Conservation (phyloP, 2,329 filamentous ascomycete species). For the Cordyceps cicadae region DNA sequence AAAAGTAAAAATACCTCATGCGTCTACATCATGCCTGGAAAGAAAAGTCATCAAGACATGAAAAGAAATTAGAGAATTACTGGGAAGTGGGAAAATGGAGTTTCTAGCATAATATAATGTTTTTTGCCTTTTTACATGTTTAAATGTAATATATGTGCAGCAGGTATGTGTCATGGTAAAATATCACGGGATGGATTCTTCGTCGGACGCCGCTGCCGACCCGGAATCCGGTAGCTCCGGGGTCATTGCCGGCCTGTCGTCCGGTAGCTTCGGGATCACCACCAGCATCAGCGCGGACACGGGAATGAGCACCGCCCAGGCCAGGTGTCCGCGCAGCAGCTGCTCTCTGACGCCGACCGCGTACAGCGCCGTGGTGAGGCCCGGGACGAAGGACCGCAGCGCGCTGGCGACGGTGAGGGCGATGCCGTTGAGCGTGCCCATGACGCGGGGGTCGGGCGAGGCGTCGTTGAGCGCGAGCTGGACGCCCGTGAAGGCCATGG, state of each 20-base stretch:
- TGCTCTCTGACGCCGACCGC: slow-evolving; percentile 57
- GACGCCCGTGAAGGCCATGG: slow-evolving; percentile 62
- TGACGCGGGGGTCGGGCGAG: slow-evolving; percentile 51
- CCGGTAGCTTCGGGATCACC: slow-evolving; percentile 21
- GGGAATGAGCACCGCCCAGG: slow-evolving; percentile 26
- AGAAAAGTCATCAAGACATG: background rate
- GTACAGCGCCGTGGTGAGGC: slow-evolving; percentile 57
- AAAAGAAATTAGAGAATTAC: background rate
- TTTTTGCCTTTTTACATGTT: background rate
- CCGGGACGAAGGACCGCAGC: slow-evolving; percentile 58
- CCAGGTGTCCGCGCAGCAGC: slow-evolving; percentile 51
- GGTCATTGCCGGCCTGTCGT: slow-evolving; percentile 15
- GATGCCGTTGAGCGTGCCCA: slow-evolving; percentile 63
- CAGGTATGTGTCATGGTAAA: background rate
- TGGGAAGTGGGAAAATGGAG: no score
- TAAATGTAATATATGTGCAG: background rate
- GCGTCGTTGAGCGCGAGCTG: slow-evolving; percentile 71
- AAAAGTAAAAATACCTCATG: background rate
- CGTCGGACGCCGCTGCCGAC: background rate
- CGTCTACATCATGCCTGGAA: background rate
- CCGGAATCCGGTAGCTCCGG: no score
- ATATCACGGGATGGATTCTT: background rate
- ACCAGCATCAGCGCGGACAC: slow-evolving; percentile 22
- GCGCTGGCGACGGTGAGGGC: slow-evolving; percentile 51
- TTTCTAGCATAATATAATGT: background rate